These are phyloP conservation scores for Geotrichum histeridarum DNA, from an alignment of 1,139 yeast genomes.

Conservation along the genomic window DNA sequence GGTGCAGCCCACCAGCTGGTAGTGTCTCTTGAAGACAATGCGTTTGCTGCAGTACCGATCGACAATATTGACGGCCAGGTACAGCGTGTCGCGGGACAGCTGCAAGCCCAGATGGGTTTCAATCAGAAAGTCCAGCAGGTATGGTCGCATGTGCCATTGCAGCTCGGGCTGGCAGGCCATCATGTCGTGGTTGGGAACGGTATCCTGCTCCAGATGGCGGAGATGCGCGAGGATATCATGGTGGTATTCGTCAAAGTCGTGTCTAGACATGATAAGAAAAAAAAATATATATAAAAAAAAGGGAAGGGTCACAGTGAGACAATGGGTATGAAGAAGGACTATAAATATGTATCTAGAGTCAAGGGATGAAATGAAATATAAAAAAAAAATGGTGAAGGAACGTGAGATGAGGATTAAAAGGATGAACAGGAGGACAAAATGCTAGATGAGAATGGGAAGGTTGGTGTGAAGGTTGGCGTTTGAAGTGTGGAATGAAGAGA, in stretches of 20 bases:
- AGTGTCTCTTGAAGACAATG: constrained; percentile 86
- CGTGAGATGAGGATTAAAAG: background rate
- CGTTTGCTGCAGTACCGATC: constrained; percentile 90
- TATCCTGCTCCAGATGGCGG: background rate
- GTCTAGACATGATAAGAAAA: background rate
- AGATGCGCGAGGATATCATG: constrained; percentile 11
- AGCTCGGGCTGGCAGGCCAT: constrained; percentile 89
- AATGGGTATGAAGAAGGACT: background rate
- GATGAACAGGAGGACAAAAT: background rate
- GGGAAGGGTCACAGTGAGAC: background rate
- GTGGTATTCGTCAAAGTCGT: constrained; percentile 8
- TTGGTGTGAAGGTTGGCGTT: background rate
- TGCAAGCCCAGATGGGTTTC: constrained; percentile 76
- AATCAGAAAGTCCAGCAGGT: constrained; percentile 70
- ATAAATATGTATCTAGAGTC: constrained; percentile 30
- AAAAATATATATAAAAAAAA: background rate
- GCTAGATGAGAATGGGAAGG: background rate
- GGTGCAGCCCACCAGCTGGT: constrained; percentile 87
- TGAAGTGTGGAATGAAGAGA: no score
- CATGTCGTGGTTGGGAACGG: constrained; percentile 45
- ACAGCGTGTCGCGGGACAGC: constrained; percentile 73
- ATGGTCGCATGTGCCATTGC: constrained; percentile 90
- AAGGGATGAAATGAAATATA: constrained; percentile 42
- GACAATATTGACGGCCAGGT: constrained; percentile 71
- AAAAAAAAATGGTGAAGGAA: constrained; percentile 37